Evolutionary conservation across 768 basidiomycete species (phyloP).

Genomic region (Cystobasidium tubakii): DNA sequence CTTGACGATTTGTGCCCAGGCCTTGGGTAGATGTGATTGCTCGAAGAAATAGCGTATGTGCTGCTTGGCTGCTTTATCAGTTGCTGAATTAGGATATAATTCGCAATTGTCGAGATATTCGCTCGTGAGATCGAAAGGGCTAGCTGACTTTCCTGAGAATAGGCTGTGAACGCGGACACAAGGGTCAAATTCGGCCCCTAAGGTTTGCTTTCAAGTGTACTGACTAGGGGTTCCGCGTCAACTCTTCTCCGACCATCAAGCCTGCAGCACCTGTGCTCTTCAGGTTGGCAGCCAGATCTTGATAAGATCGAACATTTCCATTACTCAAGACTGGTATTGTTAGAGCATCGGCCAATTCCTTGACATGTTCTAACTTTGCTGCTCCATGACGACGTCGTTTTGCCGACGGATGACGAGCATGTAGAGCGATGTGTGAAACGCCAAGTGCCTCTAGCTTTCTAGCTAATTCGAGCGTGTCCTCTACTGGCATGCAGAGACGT

Average conservation of each 20-base stretch:
- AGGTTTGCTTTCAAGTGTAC: no score
- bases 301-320: slow-evolving; percentile 64
- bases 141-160: slow-evolving; percentile 57
- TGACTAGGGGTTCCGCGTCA: slow-evolving; percentile 69
- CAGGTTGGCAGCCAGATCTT: slow-evolving; percentile 58
- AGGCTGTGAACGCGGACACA: slow-evolving; percentile 51
- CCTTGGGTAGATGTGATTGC: slow-evolving; percentile 44
- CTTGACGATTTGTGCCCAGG: slow-evolving; percentile 10
- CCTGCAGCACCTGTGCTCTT: slow-evolving; percentile 63
- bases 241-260: slow-evolving; percentile 72
- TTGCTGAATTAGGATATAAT: slow-evolving; percentile 55
- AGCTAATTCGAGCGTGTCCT: slow-evolving; percentile 59
- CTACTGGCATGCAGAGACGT: slow-evolving; percentile 52
- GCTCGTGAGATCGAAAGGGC: slow-evolving; percentile 62
- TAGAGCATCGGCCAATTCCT: slow-evolving; percentile 53
- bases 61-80: slow-evolving; percentile 56
- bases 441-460: slow-evolving; percentile 61
- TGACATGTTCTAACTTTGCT: slow-evolving; percentile 63
- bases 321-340: slow-evolving; percentile 61
- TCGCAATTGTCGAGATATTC: slow-evolving; percentile 65
- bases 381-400: slow-evolving; percentile 65
- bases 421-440: slow-evolving; percentile 65
- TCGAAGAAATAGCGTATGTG: slow-evolving; percentile 66
- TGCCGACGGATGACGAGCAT: slow-evolving; percentile 67
- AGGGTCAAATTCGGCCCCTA: no score